A percentile compares a stretch with the other conserved stretches of the same genome.
Conservation (phyloP, 108 stramenopile species). For the Nitzschia inconspicua region DNA sequence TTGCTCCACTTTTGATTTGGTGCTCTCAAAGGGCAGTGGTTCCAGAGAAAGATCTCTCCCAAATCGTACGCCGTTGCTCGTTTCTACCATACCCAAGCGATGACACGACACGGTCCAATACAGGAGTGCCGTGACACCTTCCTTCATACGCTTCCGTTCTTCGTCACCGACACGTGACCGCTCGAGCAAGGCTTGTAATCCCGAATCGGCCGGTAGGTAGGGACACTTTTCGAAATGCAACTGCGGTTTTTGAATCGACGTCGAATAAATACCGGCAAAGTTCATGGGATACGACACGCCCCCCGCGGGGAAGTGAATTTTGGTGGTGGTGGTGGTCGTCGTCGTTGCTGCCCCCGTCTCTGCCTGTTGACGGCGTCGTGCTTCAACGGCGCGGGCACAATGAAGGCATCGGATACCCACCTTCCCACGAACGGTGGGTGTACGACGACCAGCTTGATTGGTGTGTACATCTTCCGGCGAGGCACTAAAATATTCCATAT, state of each 20-base stretch:
- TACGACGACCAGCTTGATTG: slow-evolving; percentile 20
- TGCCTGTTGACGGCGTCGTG: background rate
- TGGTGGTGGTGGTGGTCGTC: background rate
- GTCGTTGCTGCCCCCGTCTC: no score
- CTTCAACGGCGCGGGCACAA: slow-evolving; percentile 32
- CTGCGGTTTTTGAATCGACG: slow-evolving; percentile 40
- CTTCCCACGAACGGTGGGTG: slow-evolving; percentile 33
- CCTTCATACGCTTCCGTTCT: slow-evolving; percentile 5
- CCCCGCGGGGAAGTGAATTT: slow-evolving; percentile 30
- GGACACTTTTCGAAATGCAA: slow-evolving; percentile 57
- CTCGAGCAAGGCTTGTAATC: slow-evolving; percentile 21
- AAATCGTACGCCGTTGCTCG: slow-evolving; percentile 42
- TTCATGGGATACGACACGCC: slow-evolving; percentile 44
- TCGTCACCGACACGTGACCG: slow-evolving; percentile 2
- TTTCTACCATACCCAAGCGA: slow-evolving; percentile 43
- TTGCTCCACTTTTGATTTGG: slow-evolving; percentile 21
- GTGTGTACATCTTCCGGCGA: slow-evolving; percentile 17
- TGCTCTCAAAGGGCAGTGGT: slow-evolving; percentile 37
- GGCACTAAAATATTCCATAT: slow-evolving; percentile 53
- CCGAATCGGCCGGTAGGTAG: slow-evolving; percentile 20
- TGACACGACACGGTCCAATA: slow-evolving; percentile 41
- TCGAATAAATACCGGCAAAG: slow-evolving; percentile 34
- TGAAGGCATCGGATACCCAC: slow-evolving; percentile 62
- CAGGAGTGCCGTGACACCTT: slow-evolving; percentile 18
- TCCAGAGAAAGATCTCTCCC: slow-evolving; percentile 34